Evolutionary conservation across 1,284 basidiomycete genomes (phyloP), one percentile per base, ranked within the genome.

Genomic region (Somion occarium): DNA sequence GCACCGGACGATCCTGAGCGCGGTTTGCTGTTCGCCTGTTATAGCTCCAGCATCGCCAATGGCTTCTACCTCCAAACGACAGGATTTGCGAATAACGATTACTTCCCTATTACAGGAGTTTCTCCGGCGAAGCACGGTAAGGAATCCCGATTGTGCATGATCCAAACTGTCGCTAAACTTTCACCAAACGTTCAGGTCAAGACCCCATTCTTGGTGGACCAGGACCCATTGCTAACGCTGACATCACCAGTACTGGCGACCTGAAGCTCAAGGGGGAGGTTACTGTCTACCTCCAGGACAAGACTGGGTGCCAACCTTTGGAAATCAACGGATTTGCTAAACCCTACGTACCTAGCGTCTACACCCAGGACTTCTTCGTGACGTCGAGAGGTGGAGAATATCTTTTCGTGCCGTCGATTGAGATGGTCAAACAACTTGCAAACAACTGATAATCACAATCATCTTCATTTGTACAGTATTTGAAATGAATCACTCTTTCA

Each of bases 1-100:
- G 12, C 41, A 30, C 19, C 15, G 7, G 11, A 9, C n/a, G 26
- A 38, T 19, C 22, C 27, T 20, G 44, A 49, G 48, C 57, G 64
- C 25, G 64, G 64, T n/a, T 61, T 68, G 19, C 53, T 63, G 20
- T 65, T 67, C 50, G 50, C 56, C 26, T 64, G 62, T 51, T 69
- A 69, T 52, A 60, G 62, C 47, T 63, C 65, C 15, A 51, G 48
- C 25, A 44, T 69, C 34, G 57, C 64, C 41, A 51, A 59, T 13
- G 67, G 67, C 13, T 69, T 69, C 53, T 37, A 57, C 38, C 64
- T 55, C 22, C 64, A 65, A 51, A 60, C 55, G 1, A 44, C 53
- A 19, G 55, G 47, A 3, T 64, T 57, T 30, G 61, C 56, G 12
- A 50, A 50, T 30, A 63, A 65, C 42, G 58, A 59, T 38, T 64